Evolutionary conservation across 768 basidiomycete genomes (phyloP).

Genomic region (Filobasidium floriforme): DNA sequence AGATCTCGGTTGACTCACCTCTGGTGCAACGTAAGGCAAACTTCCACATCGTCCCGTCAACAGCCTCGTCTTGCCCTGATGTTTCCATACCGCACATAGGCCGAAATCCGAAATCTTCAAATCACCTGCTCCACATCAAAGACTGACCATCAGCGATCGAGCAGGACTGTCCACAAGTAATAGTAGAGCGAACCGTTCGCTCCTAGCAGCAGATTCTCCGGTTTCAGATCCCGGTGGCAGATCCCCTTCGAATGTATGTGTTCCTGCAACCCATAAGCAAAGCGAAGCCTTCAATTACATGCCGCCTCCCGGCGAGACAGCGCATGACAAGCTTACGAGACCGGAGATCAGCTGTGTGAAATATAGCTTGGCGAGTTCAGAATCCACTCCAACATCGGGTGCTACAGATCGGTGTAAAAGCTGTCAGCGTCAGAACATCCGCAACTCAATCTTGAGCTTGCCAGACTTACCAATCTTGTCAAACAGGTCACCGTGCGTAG

Average conservation of each 20-base stretch:
- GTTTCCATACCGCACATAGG: constrained; percentile 76
- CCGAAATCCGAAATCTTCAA: constrained; percentile 97
- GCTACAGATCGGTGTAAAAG: constrained; percentile 56
- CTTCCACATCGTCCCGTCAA: constrained; percentile 82
- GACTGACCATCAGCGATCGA: not conserved
- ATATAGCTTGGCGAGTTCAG: constrained; percentile 82
- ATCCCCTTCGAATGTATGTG: constrained; percentile 85
- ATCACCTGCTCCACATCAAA: constrained; percentile 33
- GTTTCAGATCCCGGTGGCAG: constrained; percentile 93
- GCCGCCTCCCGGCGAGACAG: not conserved
- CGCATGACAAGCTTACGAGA: constrained; percentile 53
- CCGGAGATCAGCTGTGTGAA: constrained; percentile 78
- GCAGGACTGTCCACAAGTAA: not conserved
- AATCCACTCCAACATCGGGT: constrained; percentile 77
- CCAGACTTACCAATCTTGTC: constrained; percentile 82
- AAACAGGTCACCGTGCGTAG: constrained; percentile 88
- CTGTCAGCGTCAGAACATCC: too few species aligned
- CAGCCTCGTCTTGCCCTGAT: constrained; percentile 71
- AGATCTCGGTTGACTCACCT: constrained; percentile 64
- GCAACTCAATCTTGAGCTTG: too few species aligned
- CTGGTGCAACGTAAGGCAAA: constrained; percentile 88
- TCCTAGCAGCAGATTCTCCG: constrained; percentile 86
- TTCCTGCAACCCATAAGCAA: constrained; percentile 48
- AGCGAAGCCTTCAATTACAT: not conserved
- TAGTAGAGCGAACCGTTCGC: constrained; percentile 53